Evolutionary conservation across 352 stramenopile genomes (phyloP).

Genomic region (Globisporangium mamillatum): DNA sequence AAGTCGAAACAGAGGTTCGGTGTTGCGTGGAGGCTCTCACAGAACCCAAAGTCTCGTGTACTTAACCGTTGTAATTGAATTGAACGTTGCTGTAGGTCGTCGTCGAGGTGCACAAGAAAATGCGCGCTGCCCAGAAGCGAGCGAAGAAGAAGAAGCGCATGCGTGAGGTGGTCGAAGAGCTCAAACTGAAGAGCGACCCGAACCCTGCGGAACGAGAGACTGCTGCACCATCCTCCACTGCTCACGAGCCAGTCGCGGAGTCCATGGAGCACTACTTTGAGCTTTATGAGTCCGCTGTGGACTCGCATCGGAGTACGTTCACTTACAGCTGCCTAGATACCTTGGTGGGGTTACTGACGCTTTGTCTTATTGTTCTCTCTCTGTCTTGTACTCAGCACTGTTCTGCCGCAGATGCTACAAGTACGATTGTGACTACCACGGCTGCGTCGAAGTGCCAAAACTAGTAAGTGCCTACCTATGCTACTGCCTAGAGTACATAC

Average conservation of each 20-base stretch:
- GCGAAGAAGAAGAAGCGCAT: slow-evolving; percentile 40
- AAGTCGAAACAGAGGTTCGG: slow-evolving; percentile 48
- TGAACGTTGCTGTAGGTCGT: slow-evolving; percentile 28
- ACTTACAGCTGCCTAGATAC: background rate
- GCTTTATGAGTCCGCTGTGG: slow-evolving; percentile 52
- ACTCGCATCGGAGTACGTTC: slow-evolving; percentile 68
- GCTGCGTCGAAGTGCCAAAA: slow-evolving; percentile 49
- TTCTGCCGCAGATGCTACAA: slow-evolving; percentile 81
- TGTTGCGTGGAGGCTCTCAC: background rate
- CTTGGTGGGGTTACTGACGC: background rate
- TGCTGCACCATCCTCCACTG: background rate
- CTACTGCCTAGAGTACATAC: no score
- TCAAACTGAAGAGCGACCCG: slow-evolving; percentile 12
- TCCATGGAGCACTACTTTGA: slow-evolving; percentile 42
- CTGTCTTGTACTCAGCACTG: slow-evolving; percentile 33
- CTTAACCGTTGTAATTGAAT: background rate
- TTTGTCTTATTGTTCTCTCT: background rate
- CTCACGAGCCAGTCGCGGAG: slow-evolving; percentile 11
- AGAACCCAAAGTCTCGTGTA: background rate
- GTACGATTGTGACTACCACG: slow-evolving; percentile 86
- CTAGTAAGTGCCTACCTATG: slow-evolving; percentile 31
- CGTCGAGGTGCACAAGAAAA: slow-evolving; percentile 61
- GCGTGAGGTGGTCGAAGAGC: slow-evolving; percentile 15
- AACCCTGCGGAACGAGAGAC: background rate
- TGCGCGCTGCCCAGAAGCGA: slow-evolving; percentile 31